A percentile compares a stretch with the other conserved stretches of the same genome.
phyloP scores from a whole-genome alignment of 108 stramenopile species.

The Cyclotella sp. region DNA sequence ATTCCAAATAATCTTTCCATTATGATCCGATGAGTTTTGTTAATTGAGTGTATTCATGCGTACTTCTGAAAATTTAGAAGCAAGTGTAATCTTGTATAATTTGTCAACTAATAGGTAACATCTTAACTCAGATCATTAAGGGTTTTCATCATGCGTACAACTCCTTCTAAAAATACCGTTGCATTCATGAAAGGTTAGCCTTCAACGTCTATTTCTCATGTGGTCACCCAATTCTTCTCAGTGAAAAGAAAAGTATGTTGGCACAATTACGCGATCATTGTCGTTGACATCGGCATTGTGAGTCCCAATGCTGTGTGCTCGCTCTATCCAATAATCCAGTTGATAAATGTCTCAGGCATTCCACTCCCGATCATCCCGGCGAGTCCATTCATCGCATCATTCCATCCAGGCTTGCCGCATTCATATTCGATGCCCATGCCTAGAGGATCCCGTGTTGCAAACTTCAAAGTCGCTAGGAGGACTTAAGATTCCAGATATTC shows the following conservation, averaged over 20 bases:
- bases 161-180: conserved; percentile 76
- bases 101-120: too few species aligned
- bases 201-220: conserved; percentile 45
- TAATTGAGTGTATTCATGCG: conserved; percentile 67
- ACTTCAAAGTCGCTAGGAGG: conserved; percentile 79
- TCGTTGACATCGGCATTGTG: conserved; percentile 44
- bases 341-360: conserved; percentile 74
- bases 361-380: conserved; percentile 76
- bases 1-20: conserved; percentile 56
- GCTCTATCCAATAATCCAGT: conserved; percentile 55
- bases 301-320: conserved; percentile 56
- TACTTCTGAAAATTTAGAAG: conserved; percentile 43
- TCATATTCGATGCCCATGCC: conserved; percentile 92
- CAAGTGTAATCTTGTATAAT: too few species aligned
- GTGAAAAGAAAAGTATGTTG: conserved; percentile 78
- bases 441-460: conserved; percentile 76
- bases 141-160: conserved; percentile 76
- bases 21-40: conserved; percentile 66
- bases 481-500: conserved; percentile 3
- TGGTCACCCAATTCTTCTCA: conserved; percentile 56
- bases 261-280: conserved; percentile 10
- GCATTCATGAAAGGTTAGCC: conserved; percentile 60
- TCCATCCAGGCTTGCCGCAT: conserved; percentile 85
- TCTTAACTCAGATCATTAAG: conserved; percentile 36
- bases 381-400: conserved; percentile 87